Evolutionary conservation across 192 early-diverging fungal genomes (phyloP).

Genomic region (Irineochytrium annulatum): DNA sequence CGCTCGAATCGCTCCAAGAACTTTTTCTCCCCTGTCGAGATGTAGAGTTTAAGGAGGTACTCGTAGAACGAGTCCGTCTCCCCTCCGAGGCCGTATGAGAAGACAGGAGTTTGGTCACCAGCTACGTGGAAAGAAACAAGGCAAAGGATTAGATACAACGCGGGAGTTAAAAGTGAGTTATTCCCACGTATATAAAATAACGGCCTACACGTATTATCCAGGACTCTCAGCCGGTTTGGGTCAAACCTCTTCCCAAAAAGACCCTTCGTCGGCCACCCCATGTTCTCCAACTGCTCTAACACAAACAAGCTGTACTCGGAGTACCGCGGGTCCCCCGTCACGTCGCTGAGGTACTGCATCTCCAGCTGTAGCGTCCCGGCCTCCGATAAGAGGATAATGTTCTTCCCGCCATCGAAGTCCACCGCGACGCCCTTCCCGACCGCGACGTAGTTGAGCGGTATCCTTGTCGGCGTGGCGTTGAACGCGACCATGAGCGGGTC

Average conservation of each 20-base stretch:
- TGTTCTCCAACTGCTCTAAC: constrained; percentile 9
- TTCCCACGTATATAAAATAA: not conserved
- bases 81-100: constrained; percentile 36
- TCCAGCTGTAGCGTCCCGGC: constrained; percentile 26
- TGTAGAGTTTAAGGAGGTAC: constrained; percentile 43
- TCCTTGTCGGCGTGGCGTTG: constrained; percentile 64
- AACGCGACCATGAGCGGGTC: constrained; percentile 70
- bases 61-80: constrained; percentile 46
- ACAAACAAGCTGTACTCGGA: constrained; percentile 17
- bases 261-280: constrained; percentile 6
- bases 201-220: not conserved
- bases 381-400: constrained; percentile 29
- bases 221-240: not conserved
- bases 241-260: constrained; percentile 12
- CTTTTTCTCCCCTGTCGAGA: constrained; percentile 36
- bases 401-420: not conserved
- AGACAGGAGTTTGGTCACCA: not conserved
- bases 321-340: constrained; percentile 71
- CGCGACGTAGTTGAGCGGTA: constrained; percentile 65
- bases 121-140: not conserved
- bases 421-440: constrained; percentile 12
- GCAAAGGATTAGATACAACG: too few relatives aligned
- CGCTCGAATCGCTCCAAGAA: constrained; percentile 17
- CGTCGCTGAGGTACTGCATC: constrained; percentile 66
- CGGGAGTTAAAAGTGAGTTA: too few relatives aligned